Evolutionary conservation across 352 stramenopile genomes (phyloP).

Genomic region (Globisporangium spinosum): DNA sequence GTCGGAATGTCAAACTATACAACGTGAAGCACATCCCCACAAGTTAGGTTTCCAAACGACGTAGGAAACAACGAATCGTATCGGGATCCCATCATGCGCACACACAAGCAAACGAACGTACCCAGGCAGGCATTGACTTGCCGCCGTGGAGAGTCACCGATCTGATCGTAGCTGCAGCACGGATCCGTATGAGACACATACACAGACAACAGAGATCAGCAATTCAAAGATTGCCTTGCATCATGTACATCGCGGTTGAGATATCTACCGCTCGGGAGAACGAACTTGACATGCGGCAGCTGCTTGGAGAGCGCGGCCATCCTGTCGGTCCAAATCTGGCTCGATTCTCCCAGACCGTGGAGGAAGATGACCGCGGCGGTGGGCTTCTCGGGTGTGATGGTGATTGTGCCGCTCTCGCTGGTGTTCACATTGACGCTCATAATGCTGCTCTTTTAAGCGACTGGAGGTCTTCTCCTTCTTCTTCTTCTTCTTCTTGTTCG

Average conservation of each 20-base stretch:
- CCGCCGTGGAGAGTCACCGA: constrained; percentile 95
- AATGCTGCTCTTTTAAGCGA: background rate
- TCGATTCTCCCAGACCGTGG: constrained; percentile 92
- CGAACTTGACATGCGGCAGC: constrained; percentile 72
- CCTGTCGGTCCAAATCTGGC: constrained; percentile 78
- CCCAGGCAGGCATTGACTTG: constrained; percentile 92
- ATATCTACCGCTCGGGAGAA: constrained; percentile 57
- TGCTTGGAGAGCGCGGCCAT: constrained; percentile 51
- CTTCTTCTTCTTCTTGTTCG: background rate
- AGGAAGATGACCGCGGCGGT: constrained; percentile 58
- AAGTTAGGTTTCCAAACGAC: background rate
- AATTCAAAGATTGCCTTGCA: background rate
- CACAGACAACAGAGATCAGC: background rate
- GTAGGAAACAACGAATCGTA: background rate
- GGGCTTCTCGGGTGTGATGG: constrained; percentile 25
- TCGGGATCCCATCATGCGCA: background rate
- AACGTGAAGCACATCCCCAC: background rate
- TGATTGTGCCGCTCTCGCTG: constrained; percentile 28
- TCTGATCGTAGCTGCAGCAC: constrained; percentile 60
- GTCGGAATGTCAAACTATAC: constrained; percentile 92
- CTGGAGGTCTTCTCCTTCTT: too few species aligned
- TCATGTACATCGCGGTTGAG: background rate
- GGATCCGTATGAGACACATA: background rate
- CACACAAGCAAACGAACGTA: constrained; percentile 18
- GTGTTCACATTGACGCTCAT: constrained; percentile 22